phyloP scores from a whole-genome alignment of 2,329 filamentous ascomycete genomes.

The Boeremia lycopersici region DNA sequence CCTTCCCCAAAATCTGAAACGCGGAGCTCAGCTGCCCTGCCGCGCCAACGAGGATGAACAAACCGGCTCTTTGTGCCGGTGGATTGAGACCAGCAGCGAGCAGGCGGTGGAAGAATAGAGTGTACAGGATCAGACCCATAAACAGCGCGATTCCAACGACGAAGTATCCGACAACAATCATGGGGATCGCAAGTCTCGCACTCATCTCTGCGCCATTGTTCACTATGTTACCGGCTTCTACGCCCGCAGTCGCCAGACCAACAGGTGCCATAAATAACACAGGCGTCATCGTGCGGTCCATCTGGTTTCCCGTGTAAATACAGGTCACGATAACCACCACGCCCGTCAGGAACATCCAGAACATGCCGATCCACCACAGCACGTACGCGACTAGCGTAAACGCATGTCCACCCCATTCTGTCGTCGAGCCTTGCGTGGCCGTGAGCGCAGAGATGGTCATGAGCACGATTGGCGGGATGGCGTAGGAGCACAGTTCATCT shows the following conservation, averaged over 20 bases:
- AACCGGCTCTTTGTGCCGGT: slow-evolving; percentile 16
- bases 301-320: no score
- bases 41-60: slow-evolving; percentile 22
- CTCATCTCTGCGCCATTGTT: slow-evolving; percentile 20
- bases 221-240: slow-evolving; percentile 20
- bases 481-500: slow-evolving; percentile 69
- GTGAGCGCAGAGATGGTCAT: slow-evolving; percentile 65
- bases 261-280: slow-evolving; percentile 26
- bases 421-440: slow-evolving; percentile 64
- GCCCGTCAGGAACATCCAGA: slow-evolving; percentile 25
- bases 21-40: slow-evolving; percentile 28
- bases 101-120: slow-evolving; percentile 20
- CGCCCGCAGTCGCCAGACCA: slow-evolving; percentile 24
- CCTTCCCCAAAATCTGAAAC: slow-evolving; percentile 21
- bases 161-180: slow-evolving; percentile 26
- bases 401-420: slow-evolving; percentile 67
- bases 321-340: slow-evolving; percentile 12
- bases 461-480: slow-evolving; percentile 56
- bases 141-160: slow-evolving; percentile 24
- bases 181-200: slow-evolving; percentile 21
- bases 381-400: slow-evolving; percentile 60
- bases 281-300: slow-evolving; percentile 7
- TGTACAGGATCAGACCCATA: slow-evolving; percentile 24
- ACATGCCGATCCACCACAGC: slow-evolving; percentile 31
- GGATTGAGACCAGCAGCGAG: slow-evolving; percentile 22